A percentile compares a stretch with the other conserved stretches of the same genome.
Conservation (phyloP, 2,329 filamentous ascomycete genomes). For the Cladosporium sp. region DNA sequence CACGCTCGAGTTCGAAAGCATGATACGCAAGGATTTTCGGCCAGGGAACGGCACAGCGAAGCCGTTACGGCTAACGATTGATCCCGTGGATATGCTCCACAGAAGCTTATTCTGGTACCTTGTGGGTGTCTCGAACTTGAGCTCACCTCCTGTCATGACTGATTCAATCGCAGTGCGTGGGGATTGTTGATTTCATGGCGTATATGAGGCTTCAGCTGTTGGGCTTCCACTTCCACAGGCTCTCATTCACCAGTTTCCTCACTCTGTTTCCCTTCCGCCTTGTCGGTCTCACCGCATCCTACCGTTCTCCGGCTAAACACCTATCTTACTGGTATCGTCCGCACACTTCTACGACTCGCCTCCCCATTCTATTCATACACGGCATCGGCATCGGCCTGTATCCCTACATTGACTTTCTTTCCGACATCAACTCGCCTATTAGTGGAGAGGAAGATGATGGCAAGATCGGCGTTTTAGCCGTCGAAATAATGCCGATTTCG, state of each 20-base stretch:
- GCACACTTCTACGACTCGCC: conserved; percentile 53
- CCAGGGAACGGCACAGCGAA: conserved; percentile 32
- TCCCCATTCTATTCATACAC: conserved; percentile 64
- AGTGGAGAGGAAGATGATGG: conserved; percentile 31
- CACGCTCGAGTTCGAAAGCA: conserved; percentile 30
- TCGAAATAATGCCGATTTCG: conserved; percentile 59
- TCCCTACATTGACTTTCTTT: conserved; percentile 56
- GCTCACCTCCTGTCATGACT: conserved; percentile 6
- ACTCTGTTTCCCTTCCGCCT: conserved; percentile 57
- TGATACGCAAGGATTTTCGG: conserved; percentile 35
- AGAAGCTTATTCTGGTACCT: conserved; percentile 60
- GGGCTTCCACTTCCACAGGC: conserved; percentile 24
- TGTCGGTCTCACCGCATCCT: conserved; percentile 43
- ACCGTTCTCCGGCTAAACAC: conserved; percentile 45
- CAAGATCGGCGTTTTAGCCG: conserved; percentile 57
- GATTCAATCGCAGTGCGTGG: conserved; percentile 36
- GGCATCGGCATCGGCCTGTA: conserved; percentile 66
- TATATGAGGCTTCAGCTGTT: conserved; percentile 19
- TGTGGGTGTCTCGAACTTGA: conserved; percentile 5
- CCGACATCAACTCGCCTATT: conserved; percentile 41
- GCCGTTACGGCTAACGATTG: background rate
- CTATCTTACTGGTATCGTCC: conserved; percentile 63
- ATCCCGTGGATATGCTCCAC: conserved; percentile 47
- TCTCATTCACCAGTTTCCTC: conserved; percentile 29
- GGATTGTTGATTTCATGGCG: conserved; percentile 47